Percentiles rank a stretch among this genome's conserved stretches.
Conservation (phyloP, 768 basidiomycete genomes). For the Amanita pallidorosea region DNA sequence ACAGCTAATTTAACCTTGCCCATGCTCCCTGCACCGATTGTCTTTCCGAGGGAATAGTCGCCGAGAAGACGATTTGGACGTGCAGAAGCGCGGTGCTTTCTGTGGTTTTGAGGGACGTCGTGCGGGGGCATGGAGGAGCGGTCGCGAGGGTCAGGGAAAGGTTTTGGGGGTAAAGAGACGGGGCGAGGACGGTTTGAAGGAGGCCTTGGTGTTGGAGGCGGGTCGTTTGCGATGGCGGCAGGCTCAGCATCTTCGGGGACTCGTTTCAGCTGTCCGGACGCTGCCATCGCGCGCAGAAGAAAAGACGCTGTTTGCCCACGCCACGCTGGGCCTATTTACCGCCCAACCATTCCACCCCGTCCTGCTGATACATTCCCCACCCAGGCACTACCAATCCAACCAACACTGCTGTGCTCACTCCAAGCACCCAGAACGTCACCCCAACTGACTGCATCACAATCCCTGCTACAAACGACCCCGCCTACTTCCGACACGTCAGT, state of each 20-base stretch:
- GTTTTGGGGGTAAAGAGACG: slow-evolving; percentile 67
- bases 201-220: slow-evolving; percentile 26
- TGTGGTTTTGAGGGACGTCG: slow-evolving; percentile 16
- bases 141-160: slow-evolving; percentile 27
- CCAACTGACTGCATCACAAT: slow-evolving; percentile 45
- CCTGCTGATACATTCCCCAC: slow-evolving; percentile 56
- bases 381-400: slow-evolving; percentile 46
- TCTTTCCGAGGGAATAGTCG: slow-evolving; percentile 94
- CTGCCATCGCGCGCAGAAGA: background rate
- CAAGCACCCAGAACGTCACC: slow-evolving; percentile 42
- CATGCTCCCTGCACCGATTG: slow-evolving; percentile 96
- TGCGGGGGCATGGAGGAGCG: slow-evolving; percentile 18
- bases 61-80: slow-evolving; percentile 62
- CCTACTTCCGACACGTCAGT: slow-evolving; percentile 19
- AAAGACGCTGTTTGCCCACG: too few species aligned
- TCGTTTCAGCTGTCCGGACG: slow-evolving; percentile 23
- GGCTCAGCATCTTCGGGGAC: slow-evolving; percentile 38
- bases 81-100: slow-evolving; percentile 21
- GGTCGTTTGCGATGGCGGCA: slow-evolving; percentile 26
- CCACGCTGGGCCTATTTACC: background rate
- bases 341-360: slow-evolving; percentile 46
- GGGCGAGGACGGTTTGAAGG: slow-evolving; percentile 38
- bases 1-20: slow-evolving; percentile 97
- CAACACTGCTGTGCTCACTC: slow-evolving; percentile 24
- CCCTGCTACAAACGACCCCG: slow-evolving; percentile 45